Percentiles rank a stretch among this genome's conserved stretches.
Evolutionary conservation across 805 yeast species (phyloP).

Genomic region (Candida silvatica): DNA sequence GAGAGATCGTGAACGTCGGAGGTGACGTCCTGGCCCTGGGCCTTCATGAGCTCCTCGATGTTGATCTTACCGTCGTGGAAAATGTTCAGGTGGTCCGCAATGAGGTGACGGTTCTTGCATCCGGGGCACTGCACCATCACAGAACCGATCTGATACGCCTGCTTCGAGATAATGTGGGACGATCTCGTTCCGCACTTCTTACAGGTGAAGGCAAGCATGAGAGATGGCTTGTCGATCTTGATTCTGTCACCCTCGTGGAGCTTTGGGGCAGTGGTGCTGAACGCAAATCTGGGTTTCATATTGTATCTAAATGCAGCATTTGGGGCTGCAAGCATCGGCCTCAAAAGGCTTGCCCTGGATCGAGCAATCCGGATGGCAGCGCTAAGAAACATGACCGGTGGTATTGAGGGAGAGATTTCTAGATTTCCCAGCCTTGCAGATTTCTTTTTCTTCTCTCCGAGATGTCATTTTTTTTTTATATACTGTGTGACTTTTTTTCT

Average conservation of each 20-base stretch:
- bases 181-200: slow-evolving; percentile 79
- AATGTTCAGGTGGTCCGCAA: slow-evolving; percentile 80
- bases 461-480: no score
- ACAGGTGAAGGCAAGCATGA: slow-evolving; percentile 89
- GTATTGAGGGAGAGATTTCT: no score
- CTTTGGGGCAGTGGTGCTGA: no score
- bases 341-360: no score
- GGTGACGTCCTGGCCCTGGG: slow-evolving; percentile 69
- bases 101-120: slow-evolving; percentile 79
- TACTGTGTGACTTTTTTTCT: no score
- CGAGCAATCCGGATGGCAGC: no score
- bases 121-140: slow-evolving; percentile 89
- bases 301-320: no score
- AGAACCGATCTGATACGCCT: slow-evolving; percentile 81
- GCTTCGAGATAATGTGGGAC: slow-evolving; percentile 85
- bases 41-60: slow-evolving; percentile 68
- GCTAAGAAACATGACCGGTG: no score
- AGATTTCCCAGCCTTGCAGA: no score
- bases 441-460: no score
- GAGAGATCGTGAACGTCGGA: slow-evolving; percentile 59
- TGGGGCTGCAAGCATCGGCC: no score
- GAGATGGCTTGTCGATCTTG: slow-evolving; percentile 65
- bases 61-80: slow-evolving; percentile 73
- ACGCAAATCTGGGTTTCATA: no score
- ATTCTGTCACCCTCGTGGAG: slow-evolving; percentile 5